Evolutionary conservation across 148 eudicot species (phyloP).

Genomic region (Rhododendron vialii): DNA sequence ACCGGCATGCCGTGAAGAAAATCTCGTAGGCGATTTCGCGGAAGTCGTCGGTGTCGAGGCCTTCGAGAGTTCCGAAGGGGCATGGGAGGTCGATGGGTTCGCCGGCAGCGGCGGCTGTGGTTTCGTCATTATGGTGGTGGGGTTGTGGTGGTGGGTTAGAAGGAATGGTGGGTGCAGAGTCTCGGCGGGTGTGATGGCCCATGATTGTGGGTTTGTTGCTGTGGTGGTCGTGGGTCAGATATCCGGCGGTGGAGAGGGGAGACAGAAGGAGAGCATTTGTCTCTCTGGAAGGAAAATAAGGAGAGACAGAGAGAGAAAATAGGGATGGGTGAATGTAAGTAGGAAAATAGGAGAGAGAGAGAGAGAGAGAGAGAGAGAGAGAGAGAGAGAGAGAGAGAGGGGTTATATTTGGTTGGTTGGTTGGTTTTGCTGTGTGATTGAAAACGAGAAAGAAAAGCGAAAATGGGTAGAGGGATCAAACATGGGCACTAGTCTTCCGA

Average conservation of each 20-base stretch:
- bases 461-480: neutral
- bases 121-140: neutral
- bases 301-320: conserved; percentile 3
- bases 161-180: conserved; percentile 21
- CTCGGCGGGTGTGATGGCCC: conserved; percentile 37
- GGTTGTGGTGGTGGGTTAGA: conserved; percentile 8
- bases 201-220: conserved; percentile 12
- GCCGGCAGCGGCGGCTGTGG: conserved; percentile 2
- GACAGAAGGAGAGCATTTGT: conserved; percentile 35
- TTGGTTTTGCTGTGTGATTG: conserved; percentile 5
- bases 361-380: conserved; percentile 34
- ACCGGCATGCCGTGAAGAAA: conserved; percentile 86
- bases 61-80: conserved; percentile 57
- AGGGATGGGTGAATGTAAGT: too few species aligned
- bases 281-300: neutral
- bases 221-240: conserved; percentile 14
- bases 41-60: conserved; percentile 56
- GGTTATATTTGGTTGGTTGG: conserved; percentile 1
- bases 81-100: conserved; percentile 31
- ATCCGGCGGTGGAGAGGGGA: conserved; percentile 33
- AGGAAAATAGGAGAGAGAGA: too few species aligned
- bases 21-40: conserved; percentile 85
- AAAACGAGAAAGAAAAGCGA: conserved; percentile 9
- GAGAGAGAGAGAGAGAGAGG: conserved; percentile 32
- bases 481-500: neutral